Evolutionary conservation across 1,284 basidiomycete genomes (phyloP).

Genomic region (Naganishia cerealis): DNA sequence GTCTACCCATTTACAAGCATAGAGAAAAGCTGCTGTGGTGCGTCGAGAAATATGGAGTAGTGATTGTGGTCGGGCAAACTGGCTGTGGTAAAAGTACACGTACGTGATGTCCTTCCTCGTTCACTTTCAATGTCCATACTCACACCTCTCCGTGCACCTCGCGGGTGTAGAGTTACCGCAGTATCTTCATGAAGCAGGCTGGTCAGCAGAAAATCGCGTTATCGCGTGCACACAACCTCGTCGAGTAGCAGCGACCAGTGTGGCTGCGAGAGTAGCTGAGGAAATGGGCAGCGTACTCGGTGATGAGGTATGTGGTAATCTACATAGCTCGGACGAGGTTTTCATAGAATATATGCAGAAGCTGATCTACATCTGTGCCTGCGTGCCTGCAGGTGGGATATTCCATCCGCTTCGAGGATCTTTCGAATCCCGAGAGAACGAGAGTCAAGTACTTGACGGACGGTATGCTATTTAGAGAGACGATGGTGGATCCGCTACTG

Average conservation of each 20-base stretch:
- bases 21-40: conserved; percentile 79
- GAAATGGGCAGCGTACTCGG: conserved; percentile 87
- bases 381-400: conserved; percentile 78
- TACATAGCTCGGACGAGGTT: not conserved
- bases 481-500: conserved; percentile 81
- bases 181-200: conserved; percentile 85
- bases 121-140: not conserved
- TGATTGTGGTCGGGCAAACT: conserved; percentile 88
- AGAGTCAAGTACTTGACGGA: conserved; percentile 97
- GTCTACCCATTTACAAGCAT: conserved; percentile 84
- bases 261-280: conserved; percentile 82
- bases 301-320: conserved; percentile 67
- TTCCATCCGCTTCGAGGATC: conserved; percentile 95
- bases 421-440: conserved; percentile 74
- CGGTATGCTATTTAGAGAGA: conserved; percentile 94
- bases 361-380: not conserved
- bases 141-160: not conserved
- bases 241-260: conserved; percentile 89
- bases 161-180: conserved; percentile 77
- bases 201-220: conserved; percentile 74
- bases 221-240: conserved; percentile 92
- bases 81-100: conserved; percentile 97
- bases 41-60: conserved; percentile 76
- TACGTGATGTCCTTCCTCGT: conserved; percentile 58
- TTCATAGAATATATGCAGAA: no score